phyloP scores from a whole-genome alignment of 306 rosid genomes.

The Vigna mungo region DNA sequence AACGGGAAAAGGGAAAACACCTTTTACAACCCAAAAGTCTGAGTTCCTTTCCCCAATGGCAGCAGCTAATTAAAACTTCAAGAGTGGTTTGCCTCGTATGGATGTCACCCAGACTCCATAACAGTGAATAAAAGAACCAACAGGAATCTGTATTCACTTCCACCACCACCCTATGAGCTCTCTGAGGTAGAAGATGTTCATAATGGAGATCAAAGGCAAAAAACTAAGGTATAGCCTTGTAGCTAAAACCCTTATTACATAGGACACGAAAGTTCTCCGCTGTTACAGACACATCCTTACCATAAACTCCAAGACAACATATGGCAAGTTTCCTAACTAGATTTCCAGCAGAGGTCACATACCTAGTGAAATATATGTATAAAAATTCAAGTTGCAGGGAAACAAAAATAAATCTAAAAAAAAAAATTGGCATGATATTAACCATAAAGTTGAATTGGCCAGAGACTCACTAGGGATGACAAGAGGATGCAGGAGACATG shows the following conservation, averaged over 20 bases:
- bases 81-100: neutral
- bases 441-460: neutral
- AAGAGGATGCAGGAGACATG: neutral
- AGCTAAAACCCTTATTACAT: constrained; percentile 93
- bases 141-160: neutral
- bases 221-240: constrained; percentile 62
- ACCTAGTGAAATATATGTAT: neutral
- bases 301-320: constrained; percentile 79
- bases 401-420: neutral
- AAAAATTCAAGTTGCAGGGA: neutral
- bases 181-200: neutral
- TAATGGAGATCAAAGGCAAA: neutral
- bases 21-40: neutral
- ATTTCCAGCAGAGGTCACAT: constrained; percentile 56
- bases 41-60: neutral
- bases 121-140: neutral
- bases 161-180: neutral
- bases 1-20: neutral
- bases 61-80: neutral
- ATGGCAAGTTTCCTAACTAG: constrained; percentile 86
- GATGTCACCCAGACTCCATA: neutral
- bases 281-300: constrained; percentile 88
- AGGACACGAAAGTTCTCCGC: constrained; percentile 84
- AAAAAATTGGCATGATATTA: neutral
- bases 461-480: neutral